Evolutionary conservation across 163 green algal genomes (phyloP), one percentile per base, ranked within the genome.

Genomic region (Scenedesmus sp.): DNA sequence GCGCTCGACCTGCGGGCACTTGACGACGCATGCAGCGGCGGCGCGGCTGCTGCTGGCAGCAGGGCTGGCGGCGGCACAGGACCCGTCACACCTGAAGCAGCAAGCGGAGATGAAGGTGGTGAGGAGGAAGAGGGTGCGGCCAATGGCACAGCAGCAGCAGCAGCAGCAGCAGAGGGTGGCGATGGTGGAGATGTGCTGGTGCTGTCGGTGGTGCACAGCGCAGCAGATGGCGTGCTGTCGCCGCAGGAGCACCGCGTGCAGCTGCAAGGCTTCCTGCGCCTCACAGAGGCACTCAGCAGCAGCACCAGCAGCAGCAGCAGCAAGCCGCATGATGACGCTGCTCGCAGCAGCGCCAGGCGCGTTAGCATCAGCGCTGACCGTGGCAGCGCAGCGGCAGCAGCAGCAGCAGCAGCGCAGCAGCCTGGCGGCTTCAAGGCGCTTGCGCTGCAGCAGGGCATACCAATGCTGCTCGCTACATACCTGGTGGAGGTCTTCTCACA

Each of bases 251-350:
- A 93, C 46, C 66, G 87, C 23, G 83, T 88, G 67, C 87, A 94
- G 81, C 89, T 97, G 59, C 85, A 94, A 23, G 95, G 93, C 85
- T 95, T 96, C 59, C 76, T 95, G 13, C 85, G 90, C 23, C 90
- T 96, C 5, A 81, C 74, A 54, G 76, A 86, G 57, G 87, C 87
- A 26, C 86, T 90, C 34, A 82, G 62, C 86, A 90, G 66, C 59
- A 86, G 73, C 86, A 83, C 64, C 64, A 67, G 64, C 54, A 84
- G 52, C 20, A 55, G 55, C 73, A 91, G 55, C 77, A 81, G 84
- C 57, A 62, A 10, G 23, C 1, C 0, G 59, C 59, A 66, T 55
- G 66, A 52, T 84, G 89, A 82, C 56, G 95, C 73, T 84, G 62
- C 46, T 74, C 95, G 73, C 90, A 89, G 15, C 92, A 94, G 9